Conservation (phyloP, 2,329 filamentous ascomycete species). For the Cylindrodendrum hubeiense region DNA sequence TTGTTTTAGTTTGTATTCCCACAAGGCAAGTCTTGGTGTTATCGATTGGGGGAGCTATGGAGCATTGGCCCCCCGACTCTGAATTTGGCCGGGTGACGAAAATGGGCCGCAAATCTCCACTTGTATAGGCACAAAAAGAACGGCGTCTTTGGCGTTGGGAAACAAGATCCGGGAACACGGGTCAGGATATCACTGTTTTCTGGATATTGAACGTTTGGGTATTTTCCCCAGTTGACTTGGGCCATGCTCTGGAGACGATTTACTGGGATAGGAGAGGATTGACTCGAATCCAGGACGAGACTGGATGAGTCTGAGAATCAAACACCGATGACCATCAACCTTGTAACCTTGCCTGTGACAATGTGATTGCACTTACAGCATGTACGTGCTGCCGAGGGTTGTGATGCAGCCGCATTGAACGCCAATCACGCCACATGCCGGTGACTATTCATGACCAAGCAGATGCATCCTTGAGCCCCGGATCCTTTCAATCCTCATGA, state of each 20-base stretch:
- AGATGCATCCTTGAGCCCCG: too few relatives aligned
- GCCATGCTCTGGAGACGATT: background rate
- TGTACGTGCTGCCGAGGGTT: background rate
- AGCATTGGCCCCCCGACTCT: background rate
- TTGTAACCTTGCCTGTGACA: background rate
- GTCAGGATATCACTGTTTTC: slow-evolving; percentile 18
- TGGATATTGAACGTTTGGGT: background rate
- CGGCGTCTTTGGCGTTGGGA: slow-evolving; percentile 38
- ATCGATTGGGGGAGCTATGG: background rate
- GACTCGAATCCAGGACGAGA: background rate
- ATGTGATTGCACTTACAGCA: background rate
- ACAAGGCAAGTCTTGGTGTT: background rate
- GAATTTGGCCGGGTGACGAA: background rate
- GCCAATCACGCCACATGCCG: background rate
- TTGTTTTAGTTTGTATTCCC: background rate
- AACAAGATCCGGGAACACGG: slow-evolving; percentile 32
- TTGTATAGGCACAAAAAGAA: slow-evolving; percentile 35
- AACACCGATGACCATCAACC: background rate
- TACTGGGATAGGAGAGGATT: background rate
- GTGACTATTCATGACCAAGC: background rate
- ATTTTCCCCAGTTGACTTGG: background rate
- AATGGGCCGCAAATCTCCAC: slow-evolving; percentile 11
- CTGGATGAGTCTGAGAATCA: background rate
- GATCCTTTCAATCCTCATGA: too few relatives aligned
- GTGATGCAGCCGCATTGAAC: background rate